These are phyloP conservation scores for Geotrichum siamense DNA, from an alignment of 1,139 yeast genomes.

Conservation along the genomic window DNA sequence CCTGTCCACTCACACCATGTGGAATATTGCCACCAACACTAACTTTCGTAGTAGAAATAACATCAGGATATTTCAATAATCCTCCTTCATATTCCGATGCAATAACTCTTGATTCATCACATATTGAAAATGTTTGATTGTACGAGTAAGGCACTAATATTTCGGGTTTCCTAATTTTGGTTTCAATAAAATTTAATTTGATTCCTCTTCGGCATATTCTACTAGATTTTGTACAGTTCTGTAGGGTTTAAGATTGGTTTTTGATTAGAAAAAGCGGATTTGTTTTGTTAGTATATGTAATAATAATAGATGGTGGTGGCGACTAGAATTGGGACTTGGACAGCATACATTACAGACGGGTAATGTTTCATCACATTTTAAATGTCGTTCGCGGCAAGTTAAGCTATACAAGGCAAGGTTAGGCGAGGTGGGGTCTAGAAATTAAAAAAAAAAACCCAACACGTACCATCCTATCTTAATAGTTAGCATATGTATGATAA, in stretches of 20 bases:
- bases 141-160: slow-evolving; percentile 12
- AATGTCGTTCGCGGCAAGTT: slow-evolving; percentile 20
- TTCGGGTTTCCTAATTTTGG: slow-evolving; percentile 17
- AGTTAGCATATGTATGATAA: not conserved
- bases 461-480: slow-evolving; percentile 6
- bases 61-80: slow-evolving; percentile 14
- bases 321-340: not conserved
- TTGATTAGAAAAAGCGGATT: not conserved
- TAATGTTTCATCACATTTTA: slow-evolving; percentile 16
- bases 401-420: slow-evolving; percentile 9
- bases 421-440: not conserved
- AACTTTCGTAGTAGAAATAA: not conserved
- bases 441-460: not conserved
- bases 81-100: slow-evolving; percentile 20
- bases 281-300: not conserved
- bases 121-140: slow-evolving; percentile 13
- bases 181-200: slow-evolving; percentile 19
- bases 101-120: slow-evolving; percentile 20
- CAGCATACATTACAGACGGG: not conserved
- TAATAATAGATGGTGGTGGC: not conserved
- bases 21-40: not conserved
- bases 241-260: not conserved
- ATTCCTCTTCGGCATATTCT: slow-evolving; percentile 19
- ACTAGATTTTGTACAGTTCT: slow-evolving; percentile 19
- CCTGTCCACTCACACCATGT: not conserved